Base-by-base conservation (phyloP, 2,329 filamentous ascomycete genomes). In the Diaporthe ilicicola region DNA sequence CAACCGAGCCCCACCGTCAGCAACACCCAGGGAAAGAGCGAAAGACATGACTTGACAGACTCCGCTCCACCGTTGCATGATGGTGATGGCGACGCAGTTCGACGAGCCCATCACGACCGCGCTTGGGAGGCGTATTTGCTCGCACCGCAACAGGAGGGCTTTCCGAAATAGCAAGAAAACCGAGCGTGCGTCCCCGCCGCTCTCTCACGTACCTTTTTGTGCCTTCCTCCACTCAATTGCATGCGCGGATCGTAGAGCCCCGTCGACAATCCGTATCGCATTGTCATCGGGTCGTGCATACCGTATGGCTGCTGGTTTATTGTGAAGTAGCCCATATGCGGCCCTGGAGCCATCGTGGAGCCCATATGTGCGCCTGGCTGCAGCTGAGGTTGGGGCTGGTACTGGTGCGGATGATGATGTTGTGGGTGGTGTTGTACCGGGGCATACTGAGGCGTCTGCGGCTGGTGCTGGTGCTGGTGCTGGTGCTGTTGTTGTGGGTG, bases 161-260 rank as follows among this genome's bases (percentile, higher is more conserved):
- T 42, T 32, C 48, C 5, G 6, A 34, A 61, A 68, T 69, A 67
- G 64, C 32, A 68, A 68, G 27, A 67, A 66, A 59, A 55, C 32
- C 54, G n/a, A 48, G 54, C 34, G 48, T 34, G 29, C 34, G 39
- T 32, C 19, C 13, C 37, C 62, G 44, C 34, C 65, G 56, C 72
- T 69, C 39, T 27, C n/a, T 22, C 46, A 78, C 81, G 69, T 84
- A 89, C 88, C 86, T 89, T 90, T 76, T 89, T 90, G 50, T 88
- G 85, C 24, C 86, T 85, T 65, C 85, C 83, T 55, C 83, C 82
- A 51, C 83, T 82, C 56, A 87, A 73, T 56, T 86, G 78, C 65
- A 81, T 80, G 56, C 85, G 82, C 42, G 85, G 84, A 69, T 88
- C 87, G 64, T 84, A 73, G 50, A 76, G 70, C 61, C 76, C 83